Conservation (phyloP, 257 asterid genomes). For the Salvia hispanica region DNA sequence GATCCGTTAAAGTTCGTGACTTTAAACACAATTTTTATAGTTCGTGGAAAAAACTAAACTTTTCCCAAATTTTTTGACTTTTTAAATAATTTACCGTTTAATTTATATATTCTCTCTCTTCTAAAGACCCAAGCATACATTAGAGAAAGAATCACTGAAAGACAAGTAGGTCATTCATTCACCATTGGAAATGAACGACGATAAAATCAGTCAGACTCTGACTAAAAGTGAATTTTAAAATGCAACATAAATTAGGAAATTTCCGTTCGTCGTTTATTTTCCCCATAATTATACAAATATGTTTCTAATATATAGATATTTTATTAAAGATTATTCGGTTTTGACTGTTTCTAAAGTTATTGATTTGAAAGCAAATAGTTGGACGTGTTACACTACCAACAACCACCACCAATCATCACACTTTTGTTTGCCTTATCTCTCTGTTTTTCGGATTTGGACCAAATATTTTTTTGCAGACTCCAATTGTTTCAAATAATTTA, state of each 20-base stretch:
- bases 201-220: conserved; percentile 33
- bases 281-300: not conserved
- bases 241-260: conserved; percentile 19
- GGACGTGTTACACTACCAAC: conserved; percentile 22
- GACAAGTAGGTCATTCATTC: not conserved
- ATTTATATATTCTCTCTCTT: not conserved
- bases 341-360: conserved; percentile 37
- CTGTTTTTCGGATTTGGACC: not conserved
- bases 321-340: not conserved
- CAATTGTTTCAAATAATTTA: not conserved
- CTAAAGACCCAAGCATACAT: not conserved
- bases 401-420: conserved; percentile 24
- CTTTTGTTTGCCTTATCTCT: not conserved
- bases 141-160: not conserved
- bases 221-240: conserved; percentile 19
- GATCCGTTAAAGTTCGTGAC: too few relatives aligned
- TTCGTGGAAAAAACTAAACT: too few relatives aligned
- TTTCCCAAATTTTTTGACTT: too few relatives aligned
- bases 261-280: conserved; percentile 3
- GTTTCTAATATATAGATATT: not conserved
- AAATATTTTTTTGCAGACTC: not conserved
- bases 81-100: too few relatives aligned
- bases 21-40: too few relatives aligned
- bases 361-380: conserved; percentile 43
- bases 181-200: conserved; percentile 16